Evolutionary conservation across 805 yeast genomes (phyloP), one percentile per base, ranked within the genome.

Genomic region (Isabelozyma gotoi): DNA sequence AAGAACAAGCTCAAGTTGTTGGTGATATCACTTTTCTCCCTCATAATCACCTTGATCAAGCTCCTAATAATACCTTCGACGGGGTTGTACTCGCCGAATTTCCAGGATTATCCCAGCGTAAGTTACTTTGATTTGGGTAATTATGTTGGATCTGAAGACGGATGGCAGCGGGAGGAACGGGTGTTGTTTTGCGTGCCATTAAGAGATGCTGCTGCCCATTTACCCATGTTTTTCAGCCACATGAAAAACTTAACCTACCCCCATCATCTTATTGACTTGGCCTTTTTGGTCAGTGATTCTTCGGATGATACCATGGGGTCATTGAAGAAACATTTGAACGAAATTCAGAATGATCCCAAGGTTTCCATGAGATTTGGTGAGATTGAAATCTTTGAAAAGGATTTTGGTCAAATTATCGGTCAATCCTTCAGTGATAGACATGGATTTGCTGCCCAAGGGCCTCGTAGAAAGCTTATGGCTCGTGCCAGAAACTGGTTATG

Each of bases 361-460:
- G 65, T 67, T 16, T 45, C 69, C n/a, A 71, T 77, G 71, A 78
- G 83, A 47, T 88, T 87, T 65, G 96, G 96, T 29, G 81, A 82
- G 52, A 87, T 89, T 42, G 96, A 89, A 62, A 88, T 90, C 40
- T 89, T 71, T 61, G 94, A 88, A 63, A 91, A 88, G 60, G 96
- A 92, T 65, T 91, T 91, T 60, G 97, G 97, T 36, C 97, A 91
- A 61, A 78, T 79, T 37, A 85, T 92, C 49, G 97, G 97, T 45
- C 98, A 92, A 68, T 85, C 92, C 17, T 90, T 92, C 57, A 80
- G 87, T 47, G 97, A 90, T 61, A 76, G 98, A 60, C 97, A 92
- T 62, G 97, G 97, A 2, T 91, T 92, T 63, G 90, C 88, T 10
- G 97, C 96, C 1, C 98, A 92, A 65, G 98, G 96, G 10, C 95